These are phyloP conservation scores for Delitschia confertaspora DNA, from an alignment of 495 filamentous ascomycete genomes.

Conservation along the genomic window DNA sequence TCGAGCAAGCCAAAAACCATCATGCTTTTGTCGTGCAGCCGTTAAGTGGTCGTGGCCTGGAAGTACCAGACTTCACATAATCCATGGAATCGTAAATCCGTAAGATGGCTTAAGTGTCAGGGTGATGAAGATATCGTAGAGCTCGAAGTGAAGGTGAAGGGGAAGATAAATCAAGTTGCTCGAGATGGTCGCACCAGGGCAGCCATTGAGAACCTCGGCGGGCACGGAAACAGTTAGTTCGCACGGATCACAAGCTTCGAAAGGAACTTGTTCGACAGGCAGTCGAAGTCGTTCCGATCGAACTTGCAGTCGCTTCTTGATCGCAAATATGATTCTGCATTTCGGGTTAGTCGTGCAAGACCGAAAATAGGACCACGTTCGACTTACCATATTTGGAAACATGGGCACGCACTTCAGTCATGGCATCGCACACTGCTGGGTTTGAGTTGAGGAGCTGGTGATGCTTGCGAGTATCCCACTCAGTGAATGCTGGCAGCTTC, in stretches of 20 bases:
- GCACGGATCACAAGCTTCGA: conserved; percentile 90
- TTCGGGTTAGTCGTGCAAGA: conserved; percentile 4
- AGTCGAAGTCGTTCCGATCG: conserved; percentile 84
- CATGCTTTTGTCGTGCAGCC: conserved; percentile 26
- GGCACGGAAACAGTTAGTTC: conserved; percentile 45
- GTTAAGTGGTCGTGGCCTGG: conserved; percentile 20
- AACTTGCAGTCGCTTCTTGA: conserved; percentile 58
- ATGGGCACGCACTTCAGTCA: conserved; percentile 86
- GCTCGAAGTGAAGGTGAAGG: background rate
- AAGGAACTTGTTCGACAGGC: conserved; percentile 86
- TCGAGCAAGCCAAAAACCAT: conserved; percentile 7
- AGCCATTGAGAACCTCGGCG: background rate
- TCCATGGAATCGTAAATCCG: conserved; percentile 22
- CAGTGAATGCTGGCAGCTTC: conserved; percentile 78
- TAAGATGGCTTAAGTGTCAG: conserved; percentile 7
- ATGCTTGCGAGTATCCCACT: conserved; percentile 86
- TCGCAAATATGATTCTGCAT: conserved; percentile 51
- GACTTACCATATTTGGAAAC: conserved; percentile 79
- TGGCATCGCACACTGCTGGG: conserved; percentile 77
- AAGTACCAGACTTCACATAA: conserved; percentile 11
- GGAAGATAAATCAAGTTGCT: conserved; percentile 5
- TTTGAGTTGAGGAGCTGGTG: conserved; percentile 81
- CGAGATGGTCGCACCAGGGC: background rate
- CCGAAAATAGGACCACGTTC: background rate
- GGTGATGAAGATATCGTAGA: background rate